These are phyloP conservation scores for Pyracantha coccinea DNA, from an alignment of 331 rosid species.

Conservation along the genomic window DNA sequence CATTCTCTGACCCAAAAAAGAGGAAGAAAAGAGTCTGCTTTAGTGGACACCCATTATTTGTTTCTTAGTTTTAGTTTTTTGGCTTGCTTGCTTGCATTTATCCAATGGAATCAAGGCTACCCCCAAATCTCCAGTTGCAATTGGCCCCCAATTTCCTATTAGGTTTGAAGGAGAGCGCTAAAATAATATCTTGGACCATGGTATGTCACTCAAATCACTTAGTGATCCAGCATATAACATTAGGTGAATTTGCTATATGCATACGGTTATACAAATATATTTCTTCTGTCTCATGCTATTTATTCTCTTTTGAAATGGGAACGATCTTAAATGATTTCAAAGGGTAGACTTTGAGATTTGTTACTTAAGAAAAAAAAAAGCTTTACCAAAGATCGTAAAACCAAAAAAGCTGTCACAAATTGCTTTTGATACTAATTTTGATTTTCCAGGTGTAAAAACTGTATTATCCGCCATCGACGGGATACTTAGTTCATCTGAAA, in stretches of 20 bases:
- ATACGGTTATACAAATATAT: neutral
- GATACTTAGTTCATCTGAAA: slow-evolving; percentile 47
- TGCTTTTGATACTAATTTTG: neutral
- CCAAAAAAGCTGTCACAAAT: neutral
- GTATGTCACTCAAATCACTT: neutral
- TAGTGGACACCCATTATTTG: neutral
- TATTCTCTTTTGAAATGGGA: neutral
- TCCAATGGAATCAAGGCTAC: neutral
- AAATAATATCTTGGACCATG: neutral
- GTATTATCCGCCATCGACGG: slow-evolving; percentile 61
- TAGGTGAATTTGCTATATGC: too few relatives aligned
- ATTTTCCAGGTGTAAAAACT: slow-evolving; percentile 45
- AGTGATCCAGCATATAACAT: neutral
- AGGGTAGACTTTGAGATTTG: neutral
- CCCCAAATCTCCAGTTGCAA: neutral
- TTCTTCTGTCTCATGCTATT: neutral
- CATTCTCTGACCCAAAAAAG: neutral
- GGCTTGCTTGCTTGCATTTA: neutral
- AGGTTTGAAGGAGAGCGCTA: neutral
- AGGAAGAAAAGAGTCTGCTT: neutral
- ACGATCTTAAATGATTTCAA: neutral
- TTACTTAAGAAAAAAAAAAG: neutral
- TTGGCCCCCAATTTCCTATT: neutral
- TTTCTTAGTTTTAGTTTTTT: neutral
- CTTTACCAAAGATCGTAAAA: neutral